Base-by-base conservation (phyloP, 1,284 basidiomycete genomes). In the Peniophora sp. region DNA sequence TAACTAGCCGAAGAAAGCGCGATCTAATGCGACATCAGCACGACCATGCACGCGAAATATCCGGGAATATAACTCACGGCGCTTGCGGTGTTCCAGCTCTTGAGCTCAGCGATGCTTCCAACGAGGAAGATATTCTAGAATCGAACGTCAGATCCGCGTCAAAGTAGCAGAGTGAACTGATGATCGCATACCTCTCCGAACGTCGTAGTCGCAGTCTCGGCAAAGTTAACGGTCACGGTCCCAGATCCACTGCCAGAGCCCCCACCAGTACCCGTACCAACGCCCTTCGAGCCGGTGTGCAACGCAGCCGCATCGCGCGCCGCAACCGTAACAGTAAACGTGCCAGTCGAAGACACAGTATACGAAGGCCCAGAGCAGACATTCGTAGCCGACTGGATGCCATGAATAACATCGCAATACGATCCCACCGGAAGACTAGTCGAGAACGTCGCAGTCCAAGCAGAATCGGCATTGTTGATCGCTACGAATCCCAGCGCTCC, bases 381-480 rank as follows among this genome's bases (percentile, higher is more conserved):
- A 2, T 56, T 55, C 1, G 73, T 74, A 3, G 43, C 48, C 0
- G 60, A 63, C 1, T 62, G 65, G 34, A 56, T 62, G 2, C 81
- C 82, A 49, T 69, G 72, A 39, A 83, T 68, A 24, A 85, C 79
- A 61, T 87, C 79, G 62, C 83, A 86, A 59, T 85, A 86, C 1
- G 65, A 66, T 1, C 80, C 81, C 34, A 65, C 72, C 1, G 81
- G 71, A 2, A 86, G 64, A 0, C 74, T 74, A 0, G 81, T 85
- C 36, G 64, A 61, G 59, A 85, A 83, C 0, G 73, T 77, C 1
- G 69, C 48, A 2, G 57, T 72, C 83, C 84, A 87, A 0, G 65
- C 55, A 1, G 69, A 67, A 55, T 79, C 76, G 1, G 62, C 73
- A 55, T 83, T 83, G 62, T 86, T 85, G 59, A 85, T 85, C 0